Percentiles rank a stretch among this genome's conserved stretches.
These are phyloP conservation scores for Cordyceps javanica DNA, from an alignment of 2,329 filamentous ascomycete genomes.

Conservation along the genomic window DNA sequence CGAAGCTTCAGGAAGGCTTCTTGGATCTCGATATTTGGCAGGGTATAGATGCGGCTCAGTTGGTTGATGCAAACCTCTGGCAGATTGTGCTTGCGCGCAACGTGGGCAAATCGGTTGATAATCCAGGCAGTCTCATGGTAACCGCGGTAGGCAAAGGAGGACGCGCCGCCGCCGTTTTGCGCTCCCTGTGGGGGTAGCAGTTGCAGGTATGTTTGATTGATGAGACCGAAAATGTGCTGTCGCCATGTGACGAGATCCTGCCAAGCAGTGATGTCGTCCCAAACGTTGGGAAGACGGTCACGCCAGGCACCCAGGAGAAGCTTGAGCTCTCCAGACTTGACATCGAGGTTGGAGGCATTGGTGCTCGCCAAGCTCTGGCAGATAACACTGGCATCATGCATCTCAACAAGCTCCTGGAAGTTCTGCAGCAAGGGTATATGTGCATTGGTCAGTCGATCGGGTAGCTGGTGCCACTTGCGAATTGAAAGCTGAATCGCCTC, in stretches of 20 bases:
- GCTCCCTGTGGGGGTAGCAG: conserved; percentile 69
- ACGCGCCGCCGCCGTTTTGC: conserved; percentile 79
- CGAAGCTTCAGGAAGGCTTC: conserved; percentile 96
- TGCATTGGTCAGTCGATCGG: conserved; percentile 84
- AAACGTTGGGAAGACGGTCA: conserved; percentile 91
- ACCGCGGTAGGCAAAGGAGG: conserved; percentile 83
- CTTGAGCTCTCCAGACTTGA: conserved; percentile 93
- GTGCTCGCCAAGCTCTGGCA: conserved; percentile 85
- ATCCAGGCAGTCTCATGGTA: conserved; percentile 99
- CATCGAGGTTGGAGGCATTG: conserved; percentile 77
- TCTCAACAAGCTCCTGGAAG: conserved; percentile 94
- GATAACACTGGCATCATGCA: conserved; percentile 96
- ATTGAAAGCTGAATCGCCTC: conserved; percentile 97
- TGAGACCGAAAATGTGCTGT: conserved; percentile 96
- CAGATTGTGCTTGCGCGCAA: conserved; percentile 92
- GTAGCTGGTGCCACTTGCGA: conserved; percentile 98
- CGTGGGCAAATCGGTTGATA: conserved; percentile 97
- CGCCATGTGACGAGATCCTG: conserved; percentile 99
- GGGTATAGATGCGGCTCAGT: conserved; percentile 93
- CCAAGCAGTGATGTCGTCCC: conserved; percentile 99
- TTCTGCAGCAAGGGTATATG: conserved; percentile 94
- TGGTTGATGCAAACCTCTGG: conserved; percentile 97
- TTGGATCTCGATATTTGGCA: conserved; percentile 99
- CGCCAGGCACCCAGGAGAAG: conserved; percentile 90
- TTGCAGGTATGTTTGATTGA: conserved; percentile 87